Conservation (phyloP, 2,329 filamentous ascomycete genomes). For the Fusarium sp. region DNA sequence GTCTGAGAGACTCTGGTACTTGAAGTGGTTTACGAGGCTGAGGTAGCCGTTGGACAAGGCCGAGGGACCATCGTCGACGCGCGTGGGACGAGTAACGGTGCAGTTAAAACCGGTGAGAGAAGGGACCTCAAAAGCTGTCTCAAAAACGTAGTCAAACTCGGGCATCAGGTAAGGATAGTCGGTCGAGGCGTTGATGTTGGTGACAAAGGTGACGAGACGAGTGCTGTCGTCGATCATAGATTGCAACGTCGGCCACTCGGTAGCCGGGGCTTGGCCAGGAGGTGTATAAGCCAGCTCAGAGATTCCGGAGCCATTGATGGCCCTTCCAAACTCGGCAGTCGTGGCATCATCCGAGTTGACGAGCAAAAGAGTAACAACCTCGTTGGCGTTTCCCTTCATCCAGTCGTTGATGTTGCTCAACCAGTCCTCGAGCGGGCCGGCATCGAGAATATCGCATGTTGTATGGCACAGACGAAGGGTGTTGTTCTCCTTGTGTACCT, state of each 20-base stretch:
- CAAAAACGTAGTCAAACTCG: constrained; percentile 75
- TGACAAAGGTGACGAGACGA: constrained; percentile 75
- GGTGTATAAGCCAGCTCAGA: constrained; percentile 68
- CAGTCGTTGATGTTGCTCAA: constrained; percentile 70
- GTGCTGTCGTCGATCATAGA: constrained; percentile 70
- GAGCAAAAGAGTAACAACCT: constrained; percentile 78
- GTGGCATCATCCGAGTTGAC: constrained; percentile 73
- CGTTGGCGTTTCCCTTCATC: constrained; percentile 75
- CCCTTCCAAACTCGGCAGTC: constrained; percentile 62
- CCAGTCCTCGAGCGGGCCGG: constrained; percentile 72
- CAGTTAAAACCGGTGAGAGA: constrained; percentile 74
- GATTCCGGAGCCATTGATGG: constrained; percentile 68
- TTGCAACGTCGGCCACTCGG: constrained; percentile 76
- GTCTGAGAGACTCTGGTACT: constrained; percentile 65
- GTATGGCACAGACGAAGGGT: constrained; percentile 76
- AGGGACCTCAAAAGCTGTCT: constrained; percentile 74
- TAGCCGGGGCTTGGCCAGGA: constrained; percentile 52
- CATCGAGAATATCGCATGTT: constrained; percentile 72
- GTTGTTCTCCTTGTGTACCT: constrained; percentile 71
- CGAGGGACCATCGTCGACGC: constrained; percentile 56
- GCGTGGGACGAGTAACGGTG: constrained; percentile 70
- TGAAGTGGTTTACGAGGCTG: constrained; percentile 83
- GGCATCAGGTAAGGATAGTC: constrained; percentile 66
- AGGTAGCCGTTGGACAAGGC: constrained; percentile 69
- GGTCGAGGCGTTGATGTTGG: constrained; percentile 57